phyloP scores from a whole-genome alignment of 768 basidiomycete species.

The Suillus placidus region DNA sequence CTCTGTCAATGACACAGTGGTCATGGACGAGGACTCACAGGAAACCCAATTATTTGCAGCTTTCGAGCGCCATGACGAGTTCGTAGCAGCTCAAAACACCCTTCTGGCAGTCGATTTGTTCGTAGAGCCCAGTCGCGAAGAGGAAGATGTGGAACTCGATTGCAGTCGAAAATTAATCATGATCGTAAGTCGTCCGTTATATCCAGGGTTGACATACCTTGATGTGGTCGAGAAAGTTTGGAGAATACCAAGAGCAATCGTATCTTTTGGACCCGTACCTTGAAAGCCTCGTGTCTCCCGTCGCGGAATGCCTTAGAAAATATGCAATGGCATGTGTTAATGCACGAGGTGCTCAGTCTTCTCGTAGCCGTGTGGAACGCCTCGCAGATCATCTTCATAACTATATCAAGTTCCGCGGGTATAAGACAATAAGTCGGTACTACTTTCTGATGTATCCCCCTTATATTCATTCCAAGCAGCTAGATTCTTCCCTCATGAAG shows the following conservation, averaged over 20 bases:
- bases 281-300: constrained; percentile 75
- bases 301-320: constrained; percentile 62
- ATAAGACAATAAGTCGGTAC: constrained; percentile 85
- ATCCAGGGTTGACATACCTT: constrained; percentile 6
- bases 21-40: constrained; percentile 42
- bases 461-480: constrained; percentile 50
- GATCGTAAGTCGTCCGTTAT: constrained; percentile 49
- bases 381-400: constrained; percentile 70
- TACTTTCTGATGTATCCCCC: constrained; percentile 14
- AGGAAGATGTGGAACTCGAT: constrained; percentile 45
- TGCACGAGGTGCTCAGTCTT: constrained; percentile 28
- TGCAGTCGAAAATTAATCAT: constrained; percentile 45
- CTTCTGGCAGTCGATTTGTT: constrained; percentile 54
- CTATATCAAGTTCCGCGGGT: constrained; percentile 86
- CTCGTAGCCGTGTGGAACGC: constrained; percentile 47
- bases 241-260: constrained; percentile 90
- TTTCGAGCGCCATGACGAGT: constrained; percentile 67
- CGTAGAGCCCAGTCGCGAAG: constrained; percentile 43
- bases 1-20: constrained; percentile 6
- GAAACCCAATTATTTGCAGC: constrained; percentile 53
- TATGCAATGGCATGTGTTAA: constrained; percentile 49
- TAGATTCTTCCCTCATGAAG: constrained; percentile 92
- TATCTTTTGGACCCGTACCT: constrained; percentile 91
- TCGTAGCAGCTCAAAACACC: constrained; percentile 50
- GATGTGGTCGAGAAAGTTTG: constrained; percentile 53